Evolutionary conservation across 768 basidiomycete genomes (phyloP), one percentile per base, ranked within the genome.

Genomic region (Ephemerocybe angulata): DNA sequence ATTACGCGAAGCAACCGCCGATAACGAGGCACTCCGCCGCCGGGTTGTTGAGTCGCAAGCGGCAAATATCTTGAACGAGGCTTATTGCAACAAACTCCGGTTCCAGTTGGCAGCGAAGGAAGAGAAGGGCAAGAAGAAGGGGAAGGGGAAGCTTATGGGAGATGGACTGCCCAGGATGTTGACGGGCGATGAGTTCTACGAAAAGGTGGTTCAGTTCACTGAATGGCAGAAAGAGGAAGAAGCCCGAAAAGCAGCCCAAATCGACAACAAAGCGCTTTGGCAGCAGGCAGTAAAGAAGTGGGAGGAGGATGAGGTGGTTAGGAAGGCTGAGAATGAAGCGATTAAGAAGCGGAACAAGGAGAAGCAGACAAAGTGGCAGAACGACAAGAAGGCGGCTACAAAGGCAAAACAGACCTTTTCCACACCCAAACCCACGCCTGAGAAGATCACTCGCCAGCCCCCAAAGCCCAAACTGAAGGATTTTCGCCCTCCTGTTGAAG

Each of bases 101-200:
- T 30, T 17, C 3, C 56, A 55, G 40, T 44, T 60, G n/a, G 48
- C 47, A 30, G 11, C 11, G 15, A 49, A 60, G 48, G 53, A 60
- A 40, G 43, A 49, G 12, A 56, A 50, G 43, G 53, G 43, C 24
- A 50, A 50, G 27, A 30, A 35, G 43, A 27, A 3, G 19, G 37
- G 25, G 44, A 50, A 29, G 31, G 47, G 52, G 27, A 42, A 24
- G 30, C 3, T 50, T 19, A 25, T 52, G 24, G 44, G 43, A n/a
- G 58, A 56, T 56, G 58, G 58, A 2, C 37, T 59, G 21, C 55
- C 50, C 17, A n/a, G 38, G 21, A 17, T 59, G 27, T 35, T 59
- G 24, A 52, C 58, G 4, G 38, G 44, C 19, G 58, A 59, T 47
- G 51, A 28, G 17, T 59, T 56, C 31, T 44, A 22, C 46, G 50